Percentiles rank a stretch among this genome's conserved stretches.
Conservation (phyloP, 768 basidiomycete genomes). For the Cyclocybe aegerita region DNA sequence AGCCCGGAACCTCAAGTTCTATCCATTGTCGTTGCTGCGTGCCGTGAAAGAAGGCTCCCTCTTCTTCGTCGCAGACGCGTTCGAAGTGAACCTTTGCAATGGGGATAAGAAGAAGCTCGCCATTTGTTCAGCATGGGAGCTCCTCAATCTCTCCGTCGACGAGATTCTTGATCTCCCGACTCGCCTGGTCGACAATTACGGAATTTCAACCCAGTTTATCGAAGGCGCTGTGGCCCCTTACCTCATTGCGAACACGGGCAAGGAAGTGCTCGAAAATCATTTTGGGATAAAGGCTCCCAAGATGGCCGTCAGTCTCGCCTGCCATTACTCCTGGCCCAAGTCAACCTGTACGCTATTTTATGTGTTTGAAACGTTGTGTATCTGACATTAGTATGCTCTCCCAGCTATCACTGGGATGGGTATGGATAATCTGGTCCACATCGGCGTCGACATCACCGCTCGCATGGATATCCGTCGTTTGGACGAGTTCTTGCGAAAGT, state of each 20-base stretch:
- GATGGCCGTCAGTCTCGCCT: too few species aligned
- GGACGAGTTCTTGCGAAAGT: conserved; percentile 21
- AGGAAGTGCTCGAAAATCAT: conserved; percentile 26
- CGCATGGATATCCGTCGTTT: conserved; percentile 32
- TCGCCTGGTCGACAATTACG: conserved; percentile 30
- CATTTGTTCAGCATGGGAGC: conserved; percentile 34
- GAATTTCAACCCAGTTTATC: conserved; percentile 31
- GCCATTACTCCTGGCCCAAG: conserved; percentile 50
- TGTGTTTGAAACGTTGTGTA: neutral
- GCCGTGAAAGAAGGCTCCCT: conserved; percentile 31
- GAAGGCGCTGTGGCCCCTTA: conserved; percentile 27
- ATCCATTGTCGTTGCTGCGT: conserved; percentile 35
- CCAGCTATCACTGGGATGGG: conserved; percentile 45
- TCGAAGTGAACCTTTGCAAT: conserved; percentile 29
- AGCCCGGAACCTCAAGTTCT: conserved; percentile 49
- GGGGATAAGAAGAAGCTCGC: conserved; percentile 21
- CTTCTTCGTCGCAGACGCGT: conserved; percentile 26
- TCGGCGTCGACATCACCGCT: conserved; percentile 35
- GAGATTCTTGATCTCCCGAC: conserved; percentile 33
- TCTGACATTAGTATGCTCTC: neutral
- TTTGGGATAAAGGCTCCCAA: conserved; percentile 6
- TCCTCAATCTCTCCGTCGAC: conserved; percentile 37
- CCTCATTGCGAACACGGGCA: conserved; percentile 35
- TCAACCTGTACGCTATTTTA: conserved; percentile 31
- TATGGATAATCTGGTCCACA: conserved; percentile 30